phyloP scores from a whole-genome alignment of 2,329 filamentous ascomycete genomes.

The Ceratocystis diversiconidia region DNA sequence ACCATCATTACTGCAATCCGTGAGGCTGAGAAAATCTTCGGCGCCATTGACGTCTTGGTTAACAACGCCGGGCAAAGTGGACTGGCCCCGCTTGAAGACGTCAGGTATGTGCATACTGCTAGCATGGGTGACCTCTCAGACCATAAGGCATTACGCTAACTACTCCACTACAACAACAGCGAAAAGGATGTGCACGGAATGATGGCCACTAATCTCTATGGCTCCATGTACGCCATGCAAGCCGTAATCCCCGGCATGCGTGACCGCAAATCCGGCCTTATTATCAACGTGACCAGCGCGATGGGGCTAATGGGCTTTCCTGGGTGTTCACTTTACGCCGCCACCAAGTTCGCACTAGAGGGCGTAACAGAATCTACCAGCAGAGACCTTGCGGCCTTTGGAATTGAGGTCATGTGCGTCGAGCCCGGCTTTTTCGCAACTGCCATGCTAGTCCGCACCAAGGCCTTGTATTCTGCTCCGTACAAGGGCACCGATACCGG shows the following conservation, averaged over 20 bases:
- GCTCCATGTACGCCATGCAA: conserved; percentile 33
- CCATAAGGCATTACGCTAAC: background rate
- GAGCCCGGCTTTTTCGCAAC: conserved; percentile 43
- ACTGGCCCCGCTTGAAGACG: conserved; percentile 32
- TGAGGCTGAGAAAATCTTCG: conserved; percentile 28
- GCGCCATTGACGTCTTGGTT: conserved; percentile 32
- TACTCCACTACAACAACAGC: conserved; percentile 18
- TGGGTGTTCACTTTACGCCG: conserved; percentile 28
- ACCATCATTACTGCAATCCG: conserved; percentile 26
- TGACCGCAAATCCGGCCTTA: conserved; percentile 27
- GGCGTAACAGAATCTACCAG: conserved; percentile 32
- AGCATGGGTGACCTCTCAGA: no score
- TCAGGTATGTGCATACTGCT: conserved; percentile 11
- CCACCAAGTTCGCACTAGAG: conserved; percentile 34
- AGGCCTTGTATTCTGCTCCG: conserved; percentile 20
- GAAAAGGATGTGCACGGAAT: conserved; percentile 29
- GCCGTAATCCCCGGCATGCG: conserved; percentile 36
- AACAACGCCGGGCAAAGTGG: conserved; percentile 34
- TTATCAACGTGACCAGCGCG: conserved; percentile 35
- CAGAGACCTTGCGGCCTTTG: conserved; percentile 32
- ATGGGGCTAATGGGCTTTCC: conserved; percentile 30
- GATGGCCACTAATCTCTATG: conserved; percentile 37
- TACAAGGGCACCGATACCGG: conserved; percentile 24
- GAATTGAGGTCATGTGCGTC: conserved; percentile 30
- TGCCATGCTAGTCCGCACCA: conserved; percentile 27